phyloP scores from a whole-genome alignment of 2,329 filamentous ascomycete species.

The Chaetothyriales sp. region DNA sequence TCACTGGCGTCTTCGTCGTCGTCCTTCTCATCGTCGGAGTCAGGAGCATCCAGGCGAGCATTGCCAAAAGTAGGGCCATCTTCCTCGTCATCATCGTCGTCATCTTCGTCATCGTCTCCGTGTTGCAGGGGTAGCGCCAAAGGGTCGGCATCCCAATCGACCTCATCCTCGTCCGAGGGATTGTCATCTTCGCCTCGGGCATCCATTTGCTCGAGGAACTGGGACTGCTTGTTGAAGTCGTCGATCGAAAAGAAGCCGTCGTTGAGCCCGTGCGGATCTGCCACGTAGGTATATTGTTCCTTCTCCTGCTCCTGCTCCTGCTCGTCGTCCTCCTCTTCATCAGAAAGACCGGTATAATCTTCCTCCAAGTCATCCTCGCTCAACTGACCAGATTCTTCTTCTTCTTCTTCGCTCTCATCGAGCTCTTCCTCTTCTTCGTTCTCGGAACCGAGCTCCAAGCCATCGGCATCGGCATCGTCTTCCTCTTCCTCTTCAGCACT shows the following conservation, averaged over 20 bases:
- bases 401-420: slow-evolving; percentile 17
- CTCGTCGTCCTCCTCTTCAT: slow-evolving; percentile 19
- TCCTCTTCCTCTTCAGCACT: slow-evolving; percentile 9
- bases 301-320: slow-evolving; percentile 22
- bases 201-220: slow-evolving; percentile 78
- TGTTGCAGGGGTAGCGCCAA: slow-evolving; percentile 28
- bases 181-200: slow-evolving; percentile 58
- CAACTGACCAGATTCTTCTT: slow-evolving; percentile 27
- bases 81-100: slow-evolving; percentile 44
- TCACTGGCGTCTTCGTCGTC: slow-evolving; percentile 36
- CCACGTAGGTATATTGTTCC: slow-evolving; percentile 41
- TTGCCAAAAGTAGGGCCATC: slow-evolving; percentile 73
- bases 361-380: slow-evolving; percentile 19
- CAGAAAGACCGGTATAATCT: slow-evolving; percentile 24
- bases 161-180: slow-evolving; percentile 67
- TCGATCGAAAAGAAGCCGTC: slow-evolving; percentile 98
- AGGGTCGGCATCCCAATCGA: slow-evolving; percentile 78
- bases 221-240: slow-evolving; percentile 87
- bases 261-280: slow-evolving; percentile 74
- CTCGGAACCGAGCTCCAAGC: slow-evolving; percentile 4
- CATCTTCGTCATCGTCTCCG: slow-evolving; percentile 19
- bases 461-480: slow-evolving; percentile 8
- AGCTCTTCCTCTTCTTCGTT: slow-evolving; percentile 14
- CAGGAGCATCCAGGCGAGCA: slow-evolving; percentile 54
- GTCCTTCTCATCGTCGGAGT: slow-evolving; percentile 47